Evolutionary conservation across 306 rosid genomes (phyloP), one percentile per base, ranked within the genome.

Genomic region (Delonix regia): DNA sequence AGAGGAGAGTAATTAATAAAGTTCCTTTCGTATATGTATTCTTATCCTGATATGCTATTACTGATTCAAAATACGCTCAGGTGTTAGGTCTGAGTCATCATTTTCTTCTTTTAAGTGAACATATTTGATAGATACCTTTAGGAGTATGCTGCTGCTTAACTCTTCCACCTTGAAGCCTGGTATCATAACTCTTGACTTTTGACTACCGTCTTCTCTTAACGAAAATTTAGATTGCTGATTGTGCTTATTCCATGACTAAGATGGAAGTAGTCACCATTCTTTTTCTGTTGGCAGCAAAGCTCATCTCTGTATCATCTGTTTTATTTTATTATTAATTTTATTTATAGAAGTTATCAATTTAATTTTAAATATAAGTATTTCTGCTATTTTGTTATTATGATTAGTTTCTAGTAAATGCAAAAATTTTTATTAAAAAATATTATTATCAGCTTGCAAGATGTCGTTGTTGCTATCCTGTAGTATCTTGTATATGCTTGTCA

Each of bases 381-480:
- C 33, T 18, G n/a, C 48, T 48, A 41, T 62, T n/a, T n/a, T 21
- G 21, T 41, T 71, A 19, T 57, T 76, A 61, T 66, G 18, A 45
- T 49, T 49, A 6, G 19, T 53, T 38, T 38, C 19, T 9, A 9
- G 70, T 19, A 4, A 64, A 19, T 19, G 70, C 47, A 9, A 63
- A 64, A 38, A 36, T 19, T 21, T 36, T n/a, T 1, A 64, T 64
- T 19, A n/a, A 9, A 34, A 34, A 36, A 18, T 51, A 24, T 78
- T 71, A 72, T 65, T 41, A 39, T 65, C 73, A 64, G 18, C 75
- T 39, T 7, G 4, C 19, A 38, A 41, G 48, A 25, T 61, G 66
- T 42, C 45, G 24, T 71, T 60, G 51, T 10, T 60, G 18, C 75
- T 57, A 19, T 83, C 56, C 62, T 77, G 63, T 33, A 34, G 67